Conservation (phyloP, 2,329 filamentous ascomycete genomes). For the Xylaria digitata region DNA sequence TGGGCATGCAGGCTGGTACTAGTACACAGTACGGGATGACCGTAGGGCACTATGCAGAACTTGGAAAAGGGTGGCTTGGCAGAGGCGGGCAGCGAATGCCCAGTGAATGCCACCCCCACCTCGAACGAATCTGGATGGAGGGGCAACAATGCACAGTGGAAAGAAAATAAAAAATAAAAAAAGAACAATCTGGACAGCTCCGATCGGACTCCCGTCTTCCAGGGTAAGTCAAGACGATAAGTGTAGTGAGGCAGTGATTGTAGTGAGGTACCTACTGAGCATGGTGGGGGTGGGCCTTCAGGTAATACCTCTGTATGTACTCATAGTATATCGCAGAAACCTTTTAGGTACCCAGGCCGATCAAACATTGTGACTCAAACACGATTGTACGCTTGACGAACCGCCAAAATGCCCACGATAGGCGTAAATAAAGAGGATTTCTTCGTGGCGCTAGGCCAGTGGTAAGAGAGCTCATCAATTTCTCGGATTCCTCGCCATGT, state of each 20-base stretch:
- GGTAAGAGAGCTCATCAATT: constrained; percentile 62
- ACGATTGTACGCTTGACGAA: constrained; percentile 17
- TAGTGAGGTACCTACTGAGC: constrained; percentile 2
- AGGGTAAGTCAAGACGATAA: constrained; percentile 26
- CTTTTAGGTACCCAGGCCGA: background rate
- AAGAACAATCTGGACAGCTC: constrained; percentile 9
- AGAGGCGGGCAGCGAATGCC: background rate
- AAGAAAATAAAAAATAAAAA: constrained; percentile 1
- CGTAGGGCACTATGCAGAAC: too few species aligned
- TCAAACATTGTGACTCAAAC: constrained; percentile 34
- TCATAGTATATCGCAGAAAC: background rate
- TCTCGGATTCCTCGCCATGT: constrained; percentile 33
- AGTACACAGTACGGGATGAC: constrained; percentile 8
- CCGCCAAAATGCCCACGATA: constrained; percentile 87
- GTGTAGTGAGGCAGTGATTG: background rate
- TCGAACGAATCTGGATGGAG: constrained; percentile 11
- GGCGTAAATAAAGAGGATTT: constrained; percentile 95
- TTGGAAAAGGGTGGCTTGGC: constrained; percentile 8
- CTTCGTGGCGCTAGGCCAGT: constrained; percentile 89
- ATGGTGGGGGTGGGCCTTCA: constrained; percentile 35
- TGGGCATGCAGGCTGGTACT: constrained; percentile 19
- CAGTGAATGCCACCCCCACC: too few species aligned
- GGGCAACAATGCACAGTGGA: constrained; percentile 33
- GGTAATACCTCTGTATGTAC: background rate
- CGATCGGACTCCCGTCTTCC: constrained; percentile 3